Base-by-base conservation (phyloP, 2,329 filamentous ascomycete species). In the Aspergillus sp. region DNA sequence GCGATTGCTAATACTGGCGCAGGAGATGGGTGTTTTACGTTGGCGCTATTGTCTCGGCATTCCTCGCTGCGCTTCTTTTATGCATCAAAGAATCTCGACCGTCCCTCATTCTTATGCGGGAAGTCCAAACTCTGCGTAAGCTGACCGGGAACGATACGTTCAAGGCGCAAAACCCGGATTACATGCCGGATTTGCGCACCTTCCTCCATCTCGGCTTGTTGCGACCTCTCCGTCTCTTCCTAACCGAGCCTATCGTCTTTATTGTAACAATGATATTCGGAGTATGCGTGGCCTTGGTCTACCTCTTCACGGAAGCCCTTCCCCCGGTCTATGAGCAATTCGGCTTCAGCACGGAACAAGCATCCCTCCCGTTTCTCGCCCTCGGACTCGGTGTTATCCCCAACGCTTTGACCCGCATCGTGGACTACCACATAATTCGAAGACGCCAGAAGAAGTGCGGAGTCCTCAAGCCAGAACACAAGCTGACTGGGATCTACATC, bases 401-500 rank as follows among this genome's bases (percentile, higher is more conserved):
- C 38, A 77, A 75, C 4, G 69, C 81, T 21, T 62, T 81, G 3
- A 77, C 78, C 0, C 74, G 81, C 0, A 62, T 79, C 13, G 73
- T 75, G 54, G 81, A 83, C 58, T 60, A 72, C 17, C 69, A 66
- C 13, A 65, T 76, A 3, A 66, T 75, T 25, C 67, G 71, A 10
- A 60, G 61, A 8, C 66, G 68, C 8, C 62, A 67, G 30, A 62
- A 58, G 19, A 53, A 67, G 5, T 62, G 65, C 38, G 59, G 58
- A 1, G 58, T 64, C 1, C 53, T 75, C 7, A 63, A 71, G 7
- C 80, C 79, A 0, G 81, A 83, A 68, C 75, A 82, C 65, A 82
- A 82, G 55, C 71, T 83, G 21, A 64, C 72, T 8, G 81, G 80
- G 13, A 81, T 83, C 62, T 73, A 72, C 32, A 69, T 82, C 32